A percentile compares a stretch with the other conserved stretches of the same genome.
Conservation (phyloP, 2,329 filamentous ascomycete species). For the Talaromyces albobiverticillius region DNA sequence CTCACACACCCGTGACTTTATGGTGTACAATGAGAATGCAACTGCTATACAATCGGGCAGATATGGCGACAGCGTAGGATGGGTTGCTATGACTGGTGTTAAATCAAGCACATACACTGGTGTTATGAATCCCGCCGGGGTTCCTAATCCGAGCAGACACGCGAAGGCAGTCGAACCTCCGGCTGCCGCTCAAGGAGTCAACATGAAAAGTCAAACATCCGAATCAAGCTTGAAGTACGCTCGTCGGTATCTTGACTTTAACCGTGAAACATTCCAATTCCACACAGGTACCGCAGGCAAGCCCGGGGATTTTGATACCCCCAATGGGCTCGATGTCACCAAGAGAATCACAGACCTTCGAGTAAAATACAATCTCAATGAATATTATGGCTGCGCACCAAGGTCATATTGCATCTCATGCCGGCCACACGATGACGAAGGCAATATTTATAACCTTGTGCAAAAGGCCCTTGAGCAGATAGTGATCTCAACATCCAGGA, state of each 20-base stretch:
- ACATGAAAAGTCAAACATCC: not conserved
- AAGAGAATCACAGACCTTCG: constrained; percentile 51
- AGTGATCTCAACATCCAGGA: constrained; percentile 53
- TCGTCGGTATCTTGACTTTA: constrained; percentile 67
- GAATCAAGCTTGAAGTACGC: constrained; percentile 39
- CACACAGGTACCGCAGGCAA: constrained; percentile 54
- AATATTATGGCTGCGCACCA: constrained; percentile 60
- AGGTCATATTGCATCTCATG: constrained; percentile 59
- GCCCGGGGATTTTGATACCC: constrained; percentile 47
- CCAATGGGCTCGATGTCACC: constrained; percentile 47
- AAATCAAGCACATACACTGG: constrained; percentile 46
- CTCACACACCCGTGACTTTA: constrained; percentile 63
- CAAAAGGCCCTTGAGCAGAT: constrained; percentile 50
- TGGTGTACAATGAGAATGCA: constrained; percentile 60
- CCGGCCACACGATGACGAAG: constrained; percentile 50
- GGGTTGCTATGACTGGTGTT: constrained; percentile 63
- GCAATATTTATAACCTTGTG: constrained; percentile 57
- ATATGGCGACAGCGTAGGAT: constrained; percentile 68
- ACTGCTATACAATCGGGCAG: constrained; percentile 59
- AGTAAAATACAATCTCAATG: constrained; percentile 53
- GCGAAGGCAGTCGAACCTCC: not conserved
- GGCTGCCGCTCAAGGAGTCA: too few relatives aligned
- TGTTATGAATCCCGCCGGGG: constrained; percentile 38
- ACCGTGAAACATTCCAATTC: constrained; percentile 63
- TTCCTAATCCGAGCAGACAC: constrained; percentile 29